Base-by-base conservation (phyloP, 495 filamentous ascomycete genomes). In the Amniculicola lignicola region DNA sequence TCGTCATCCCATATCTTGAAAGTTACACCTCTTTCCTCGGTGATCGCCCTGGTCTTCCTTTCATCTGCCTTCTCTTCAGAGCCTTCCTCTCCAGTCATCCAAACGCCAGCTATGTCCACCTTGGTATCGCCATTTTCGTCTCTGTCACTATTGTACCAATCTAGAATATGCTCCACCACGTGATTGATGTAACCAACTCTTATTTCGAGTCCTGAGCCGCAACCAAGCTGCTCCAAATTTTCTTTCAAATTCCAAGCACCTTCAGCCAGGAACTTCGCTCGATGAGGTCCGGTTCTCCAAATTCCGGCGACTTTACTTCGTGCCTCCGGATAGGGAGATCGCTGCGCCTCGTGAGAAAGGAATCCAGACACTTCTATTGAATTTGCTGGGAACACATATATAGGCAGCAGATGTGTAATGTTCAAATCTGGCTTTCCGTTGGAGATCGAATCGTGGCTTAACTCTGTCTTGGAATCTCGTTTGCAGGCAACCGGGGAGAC, bases 311-410 rank as follows among this genome's bases (percentile, higher is more conserved):
- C 67, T 9, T 67, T 54, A 47, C 79, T 81, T 31, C 76, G 73
- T 10, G 83, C 81, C 63, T 81, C 77, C 2, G 77, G 76, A 49
- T 79, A 87, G 0, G 85, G 85, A 24, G 35, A 52, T 23, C 63
- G 39, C 12, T 63, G 44, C 2, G 50, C 56, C 12, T 58, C 43
- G 5, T 65, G 57, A 5, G 66, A 60, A 7, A 88, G 64, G 62
- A 89, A 83, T 16, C 86, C 86, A 1, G 82, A 83, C n/a, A 85
- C 73, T 60, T 89, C 85, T 23, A 88, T 66, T 58, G 88, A 83
- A 39, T 82, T 69, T 2, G 83, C 78, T 1, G 78, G 73, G 45
- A 88, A 80, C 37, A 86, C 74, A 63, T 82, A 83, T 19, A 89
- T 61, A 0, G 86, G 85, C 0, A 89, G 71, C 0, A 88, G 64